These are phyloP conservation scores for Talaromyces trachyspermus DNA, from an alignment of 495 filamentous ascomycete species.

Conservation along the genomic window DNA sequence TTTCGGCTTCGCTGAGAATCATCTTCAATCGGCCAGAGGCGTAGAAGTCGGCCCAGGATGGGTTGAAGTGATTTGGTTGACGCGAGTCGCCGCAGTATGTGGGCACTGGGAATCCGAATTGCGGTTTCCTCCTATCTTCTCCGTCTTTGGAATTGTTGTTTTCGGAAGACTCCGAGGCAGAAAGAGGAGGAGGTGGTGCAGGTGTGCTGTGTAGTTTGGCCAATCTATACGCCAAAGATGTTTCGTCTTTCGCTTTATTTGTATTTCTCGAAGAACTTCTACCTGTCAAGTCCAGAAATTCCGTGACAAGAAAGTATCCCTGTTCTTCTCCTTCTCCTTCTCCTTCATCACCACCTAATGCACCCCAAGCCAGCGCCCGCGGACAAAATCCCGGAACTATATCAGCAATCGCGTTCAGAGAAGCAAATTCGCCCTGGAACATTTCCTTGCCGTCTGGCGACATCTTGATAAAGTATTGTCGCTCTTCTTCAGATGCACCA, in stretches of 20 bases:
- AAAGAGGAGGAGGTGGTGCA: conserved; percentile 40
- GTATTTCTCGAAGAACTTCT: conserved; percentile 22
- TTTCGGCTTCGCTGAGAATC: conserved; percentile 51
- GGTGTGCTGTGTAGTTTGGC: conserved; percentile 74
- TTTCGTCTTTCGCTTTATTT: conserved; percentile 18
- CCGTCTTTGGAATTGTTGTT: too few species aligned
- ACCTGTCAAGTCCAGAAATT: conserved; percentile 62
- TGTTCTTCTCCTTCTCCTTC: too few species aligned
- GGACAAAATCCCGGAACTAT: conserved; percentile 70
- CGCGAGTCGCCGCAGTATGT: conserved; percentile 81
- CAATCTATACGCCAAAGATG: conserved; percentile 62
- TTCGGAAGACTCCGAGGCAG: too few species aligned
- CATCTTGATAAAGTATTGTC: conserved; percentile 76
- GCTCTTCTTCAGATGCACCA: conserved; percentile 35
- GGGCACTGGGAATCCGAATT: conserved; percentile 75
- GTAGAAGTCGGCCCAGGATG: conserved; percentile 78
- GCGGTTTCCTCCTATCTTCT: conserved; percentile 19
- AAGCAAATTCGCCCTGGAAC: conserved; percentile 81
- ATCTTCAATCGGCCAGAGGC: conserved; percentile 61
- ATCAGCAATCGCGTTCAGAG: conserved; percentile 70
- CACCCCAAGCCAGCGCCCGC: conserved; percentile 60
- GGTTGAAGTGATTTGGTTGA: conserved; percentile 64
- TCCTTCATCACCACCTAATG: too few species aligned
- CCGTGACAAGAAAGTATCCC: conserved; percentile 67
- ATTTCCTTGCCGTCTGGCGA: conserved; percentile 55